Evolutionary conservation across 2,329 filamentous ascomycete genomes (phyloP).

Genomic region (Talaromyces sp.): DNA sequence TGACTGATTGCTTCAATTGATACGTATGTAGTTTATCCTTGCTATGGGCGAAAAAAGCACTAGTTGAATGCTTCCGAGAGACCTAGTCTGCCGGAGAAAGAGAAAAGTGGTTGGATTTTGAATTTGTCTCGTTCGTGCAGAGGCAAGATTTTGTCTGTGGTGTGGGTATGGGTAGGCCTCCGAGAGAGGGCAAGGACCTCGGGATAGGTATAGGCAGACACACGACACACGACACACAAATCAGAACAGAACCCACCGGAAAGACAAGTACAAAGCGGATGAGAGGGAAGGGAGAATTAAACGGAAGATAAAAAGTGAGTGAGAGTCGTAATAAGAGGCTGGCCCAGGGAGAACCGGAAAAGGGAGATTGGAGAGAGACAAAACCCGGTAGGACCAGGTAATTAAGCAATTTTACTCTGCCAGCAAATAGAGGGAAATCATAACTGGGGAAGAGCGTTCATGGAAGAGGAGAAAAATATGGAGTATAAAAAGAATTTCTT

Average conservation of each 20-base stretch:
- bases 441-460: neutral
- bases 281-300: constrained; percentile 1
- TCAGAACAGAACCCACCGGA: neutral
- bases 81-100: neutral
- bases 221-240: neutral
- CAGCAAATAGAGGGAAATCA: neutral
- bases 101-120: constrained; percentile 8
- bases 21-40: neutral
- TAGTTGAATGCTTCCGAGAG: neutral
- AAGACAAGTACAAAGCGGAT: neutral
- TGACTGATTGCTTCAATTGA: neutral
- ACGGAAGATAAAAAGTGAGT: neutral
- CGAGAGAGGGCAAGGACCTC: constrained; percentile 8
- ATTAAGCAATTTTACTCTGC: constrained; percentile 12
- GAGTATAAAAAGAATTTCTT: constrained; percentile 3
- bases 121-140: constrained; percentile 3
- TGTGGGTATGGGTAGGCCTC: neutral
- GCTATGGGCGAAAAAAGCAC: neutral
- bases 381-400: neutral
- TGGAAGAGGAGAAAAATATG: constrained; percentile 8
- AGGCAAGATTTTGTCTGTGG: constrained; percentile 2
- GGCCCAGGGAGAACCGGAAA: neutral
- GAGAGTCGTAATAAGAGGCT: neutral
- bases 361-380: neutral
- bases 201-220: neutral